phyloP scores from a whole-genome alignment of 2,329 filamentous ascomycete genomes.

The Apiospora marii region DNA sequence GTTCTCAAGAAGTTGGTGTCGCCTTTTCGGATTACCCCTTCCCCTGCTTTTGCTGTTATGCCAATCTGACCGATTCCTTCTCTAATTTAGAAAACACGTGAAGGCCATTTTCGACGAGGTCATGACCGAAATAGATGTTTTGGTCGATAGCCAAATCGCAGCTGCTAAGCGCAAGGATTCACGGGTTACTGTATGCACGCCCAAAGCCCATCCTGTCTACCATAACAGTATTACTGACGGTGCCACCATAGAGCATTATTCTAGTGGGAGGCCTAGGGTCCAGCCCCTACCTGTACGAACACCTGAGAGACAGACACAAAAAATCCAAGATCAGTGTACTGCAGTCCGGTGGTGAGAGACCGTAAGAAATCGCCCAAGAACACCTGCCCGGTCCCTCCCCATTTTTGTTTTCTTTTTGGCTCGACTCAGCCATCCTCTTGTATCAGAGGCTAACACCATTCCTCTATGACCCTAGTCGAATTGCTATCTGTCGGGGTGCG shows the following conservation, averaged over 20 bases:
- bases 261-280: conserved; percentile 6
- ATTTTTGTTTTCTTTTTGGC: too few species aligned
- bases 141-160: conserved; percentile 20
- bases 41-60: too few species aligned
- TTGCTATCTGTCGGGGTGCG: conserved; percentile 24
- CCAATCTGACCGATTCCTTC: too few species aligned
- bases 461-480: neutral
- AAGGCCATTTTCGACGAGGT: neutral
- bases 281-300: conserved; percentile 20
- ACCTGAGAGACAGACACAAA: neutral
- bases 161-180: neutral
- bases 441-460: too few species aligned
- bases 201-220: too few species aligned
- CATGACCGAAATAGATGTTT: neutral
- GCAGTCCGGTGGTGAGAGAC: conserved; percentile 5
- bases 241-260: too few species aligned
- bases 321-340: neutral
- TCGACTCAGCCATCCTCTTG: too few species aligned
- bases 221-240: too few species aligned
- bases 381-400: too few species aligned
- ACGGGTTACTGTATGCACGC: conserved; percentile 5
- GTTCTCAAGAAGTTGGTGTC: neutral
- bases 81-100: neutral
- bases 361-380: too few species aligned
- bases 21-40: neutral